Base-by-base conservation (phyloP, 1,284 basidiomycete species). In the Vanrija pseudolonga region DNA sequence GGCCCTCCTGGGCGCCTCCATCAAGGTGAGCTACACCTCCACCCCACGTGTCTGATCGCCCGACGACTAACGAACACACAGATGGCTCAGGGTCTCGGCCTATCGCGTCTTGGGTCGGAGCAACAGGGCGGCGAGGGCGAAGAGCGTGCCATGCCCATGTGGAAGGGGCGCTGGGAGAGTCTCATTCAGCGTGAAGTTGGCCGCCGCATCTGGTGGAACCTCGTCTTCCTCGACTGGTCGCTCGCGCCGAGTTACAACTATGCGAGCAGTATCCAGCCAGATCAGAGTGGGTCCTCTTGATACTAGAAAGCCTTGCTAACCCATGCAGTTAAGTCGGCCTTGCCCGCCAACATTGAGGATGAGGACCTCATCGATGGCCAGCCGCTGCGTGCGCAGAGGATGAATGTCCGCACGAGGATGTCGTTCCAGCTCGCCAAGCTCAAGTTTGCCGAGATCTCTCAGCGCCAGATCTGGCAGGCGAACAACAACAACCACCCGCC, bases 81-180 rank as follows among this genome's bases (percentile, higher is more conserved):
- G 72, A 78, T 77, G 66, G 77, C 76, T 0, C 77, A 78, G 60
- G 74, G 73, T 18, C 66, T 78, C 43, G 77, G 77, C 11, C 59
- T 78, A 2, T 76, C 74, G 3, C 63, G 77, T n/a, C 64, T 78
- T 2, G 77, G 77, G 9, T 72, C 71, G 3, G 77, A 78, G 51
- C 71, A 74, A 43, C 69, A 73, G 52, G 56, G 61, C 19, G 57
- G 64, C 26, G 66, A 72, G 45, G 72, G 68, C 3, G 32, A 32
- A 12, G 32, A 32, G 32, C 67, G 73, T n/a, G 63, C 67, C 17
- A 55, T 70, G 19, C 70, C 71, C 3, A 72, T 71, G 63, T 77
- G 77, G 77, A 72, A 67, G 38, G 76, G 76, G 8, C 66, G 74
- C 39, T 78, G 76, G 76, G 71, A 75, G 52, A 72, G 68, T 44